Evolutionary conservation across 2,329 filamentous ascomycete species (phyloP).

Genomic region (Trichoderma aggressivum): DNA sequence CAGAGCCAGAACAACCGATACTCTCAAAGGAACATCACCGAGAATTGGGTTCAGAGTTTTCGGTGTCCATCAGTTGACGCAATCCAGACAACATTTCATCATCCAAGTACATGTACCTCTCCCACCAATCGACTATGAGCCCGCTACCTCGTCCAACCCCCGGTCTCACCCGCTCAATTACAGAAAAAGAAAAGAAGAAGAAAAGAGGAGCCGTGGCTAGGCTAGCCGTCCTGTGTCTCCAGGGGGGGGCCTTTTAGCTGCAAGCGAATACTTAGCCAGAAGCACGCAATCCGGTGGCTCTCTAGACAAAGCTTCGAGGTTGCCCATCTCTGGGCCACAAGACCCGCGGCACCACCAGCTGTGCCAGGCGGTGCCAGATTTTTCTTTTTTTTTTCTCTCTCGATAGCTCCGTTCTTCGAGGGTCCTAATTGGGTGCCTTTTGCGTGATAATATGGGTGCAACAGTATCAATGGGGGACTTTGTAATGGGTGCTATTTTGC

Average conservation of each 20-base stretch:
- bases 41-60: neutral
- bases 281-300: slow-evolving; percentile 30
- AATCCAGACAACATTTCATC: neutral
- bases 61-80: slow-evolving; percentile 5
- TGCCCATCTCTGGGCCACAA: slow-evolving; percentile 1
- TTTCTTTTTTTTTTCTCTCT: neutral
- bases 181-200: neutral
- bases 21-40: neutral
- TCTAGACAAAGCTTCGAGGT: slow-evolving; percentile 22
- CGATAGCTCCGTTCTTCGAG: neutral
- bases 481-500: neutral
- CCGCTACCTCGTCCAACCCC: neutral
- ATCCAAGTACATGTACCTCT: neutral
- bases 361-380: neutral
- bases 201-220: neutral
- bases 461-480: neutral
- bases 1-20: neutral
- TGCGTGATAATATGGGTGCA: neutral
- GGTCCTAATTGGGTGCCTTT: neutral
- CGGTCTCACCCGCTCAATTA: neutral
- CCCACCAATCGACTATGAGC: neutral
- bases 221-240: slow-evolving; percentile 3
- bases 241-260: no score
- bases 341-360: neutral
- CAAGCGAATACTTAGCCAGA: slow-evolving; percentile 34